Evolutionary conservation across 306 rosid genomes (phyloP), one percentile per base, ranked within the genome.

Genomic region (Cucurbita maxima): DNA sequence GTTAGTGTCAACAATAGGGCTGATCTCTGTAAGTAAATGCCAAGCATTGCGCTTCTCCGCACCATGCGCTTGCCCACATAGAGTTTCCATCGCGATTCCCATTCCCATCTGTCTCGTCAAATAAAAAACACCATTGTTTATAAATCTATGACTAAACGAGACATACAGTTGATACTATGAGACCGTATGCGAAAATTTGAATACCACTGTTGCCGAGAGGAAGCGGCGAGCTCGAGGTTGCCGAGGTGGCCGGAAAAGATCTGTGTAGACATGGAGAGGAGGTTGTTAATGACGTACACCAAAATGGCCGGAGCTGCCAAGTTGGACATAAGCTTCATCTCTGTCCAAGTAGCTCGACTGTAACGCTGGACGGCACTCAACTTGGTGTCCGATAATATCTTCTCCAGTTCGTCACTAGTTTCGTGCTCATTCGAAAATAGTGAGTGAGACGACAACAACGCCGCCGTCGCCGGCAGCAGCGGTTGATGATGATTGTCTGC

Each of bases 11-110:
- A 69, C 1, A 88, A 81, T 12, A 90, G 38, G 3, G 74, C 47
- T 4, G 96, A 78, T 75, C 93, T 79, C 74, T 88, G 96, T 76
- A 87, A 77, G 62, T 88, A 90, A 20, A 86, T 19, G 0, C 96
- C 93, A 2, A 90, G 58, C 96, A 90, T 85, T 1, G 86, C 87
- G 19, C 43, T 72, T 83, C 1, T 78, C 30, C 3, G 91, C 96
- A 0, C 94, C 96, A 54, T 79, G 85, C 1, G 96, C 94, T 70
- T 90, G 94, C 1, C 96, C 96, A 3, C 96, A 88, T 54, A 90
- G 73, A 0, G 93, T 90, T 82, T 90, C 96, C 71, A 88, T 94
- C 0, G 96, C 96, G 4, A 93, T 90, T 74, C 96, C 96, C 96
- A 90, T 90, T 0, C 96, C 96, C 15, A 90, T 73, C 93, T 90